These are phyloP conservation scores for Ascobolus immersus DNA, from an alignment of 495 filamentous ascomycete genomes.

Conservation along the genomic window DNA sequence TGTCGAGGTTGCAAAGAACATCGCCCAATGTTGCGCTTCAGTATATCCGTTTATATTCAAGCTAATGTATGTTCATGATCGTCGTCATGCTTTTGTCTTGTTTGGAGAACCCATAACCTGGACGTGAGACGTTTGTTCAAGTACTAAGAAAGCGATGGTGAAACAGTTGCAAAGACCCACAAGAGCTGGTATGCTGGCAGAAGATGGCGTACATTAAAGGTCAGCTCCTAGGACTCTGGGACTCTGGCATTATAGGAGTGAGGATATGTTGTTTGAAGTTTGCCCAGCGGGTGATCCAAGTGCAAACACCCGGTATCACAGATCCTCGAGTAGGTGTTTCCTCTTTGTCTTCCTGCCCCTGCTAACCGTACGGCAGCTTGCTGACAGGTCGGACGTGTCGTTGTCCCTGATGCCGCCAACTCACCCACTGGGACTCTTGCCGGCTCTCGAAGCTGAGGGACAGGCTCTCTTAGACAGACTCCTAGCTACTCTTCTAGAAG, in stretches of 20 bases:
- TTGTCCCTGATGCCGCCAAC: slow-evolving; percentile 59
- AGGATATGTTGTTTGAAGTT: slow-evolving; percentile 94
- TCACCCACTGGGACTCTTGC: slow-evolving; percentile 49
- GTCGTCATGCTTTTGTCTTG: slow-evolving; percentile 5
- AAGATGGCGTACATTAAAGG: slow-evolving; percentile 71
- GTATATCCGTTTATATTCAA: slow-evolving; percentile 77
- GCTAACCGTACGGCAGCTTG: slow-evolving; percentile 30
- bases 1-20: slow-evolving; percentile 45
- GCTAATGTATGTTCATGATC: slow-evolving; percentile 53
- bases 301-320: slow-evolving; percentile 63
- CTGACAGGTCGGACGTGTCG: slow-evolving; percentile 69
- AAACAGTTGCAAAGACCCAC: slow-evolving; percentile 58
- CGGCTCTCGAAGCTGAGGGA: slow-evolving; percentile 70
- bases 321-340: slow-evolving; percentile 50
- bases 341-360: slow-evolving; percentile 4
- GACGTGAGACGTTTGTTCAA: not conserved
- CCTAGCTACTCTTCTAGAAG: slow-evolving; percentile 64
- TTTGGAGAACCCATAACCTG: not conserved
- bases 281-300: slow-evolving; percentile 70
- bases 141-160: not conserved
- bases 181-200: slow-evolving; percentile 60
- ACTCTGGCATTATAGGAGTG: slow-evolving; percentile 46
- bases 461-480: slow-evolving; percentile 73
- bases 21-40: slow-evolving; percentile 63
- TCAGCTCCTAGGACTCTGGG: slow-evolving; percentile 69